phyloP scores from a whole-genome alignment of 768 basidiomycete genomes.

The Mycena chlorophos region DNA sequence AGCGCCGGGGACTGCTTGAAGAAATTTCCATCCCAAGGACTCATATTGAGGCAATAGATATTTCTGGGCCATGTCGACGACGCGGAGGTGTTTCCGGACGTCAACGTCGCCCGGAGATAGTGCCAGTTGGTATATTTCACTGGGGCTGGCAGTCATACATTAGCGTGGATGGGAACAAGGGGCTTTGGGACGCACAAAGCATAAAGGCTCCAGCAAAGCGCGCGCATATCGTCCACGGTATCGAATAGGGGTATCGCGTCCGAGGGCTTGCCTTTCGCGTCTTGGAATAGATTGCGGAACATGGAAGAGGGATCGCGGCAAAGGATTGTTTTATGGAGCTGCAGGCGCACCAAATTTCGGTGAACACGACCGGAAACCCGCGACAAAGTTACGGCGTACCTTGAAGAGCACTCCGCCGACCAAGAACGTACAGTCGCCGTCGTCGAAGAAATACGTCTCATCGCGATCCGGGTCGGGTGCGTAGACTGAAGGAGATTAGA shows the following conservation, averaged over 20 bases:
- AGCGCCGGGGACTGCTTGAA: neutral
- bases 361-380: too few species aligned
- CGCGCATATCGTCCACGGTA: neutral
- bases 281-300: neutral
- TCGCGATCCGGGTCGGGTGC: neutral
- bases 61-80: neutral
- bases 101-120: neutral
- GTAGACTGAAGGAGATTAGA: too few species aligned
- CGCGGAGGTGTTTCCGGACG: neutral
- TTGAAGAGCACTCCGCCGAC: neutral
- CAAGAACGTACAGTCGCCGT: neutral
- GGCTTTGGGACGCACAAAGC: neutral
- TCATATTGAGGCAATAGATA: neutral
- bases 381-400: too few species aligned
- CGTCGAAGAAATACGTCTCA: neutral
- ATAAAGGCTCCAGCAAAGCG: neutral
- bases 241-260: neutral
- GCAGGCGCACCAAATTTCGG: neutral
- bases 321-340: neutral
- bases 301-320: neutral
- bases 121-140: neutral
- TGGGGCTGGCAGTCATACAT: neutral
- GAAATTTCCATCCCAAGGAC: neutral
- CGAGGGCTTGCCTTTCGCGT: neutral
- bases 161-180: neutral